Conservation (phyloP, 768 basidiomycete genomes). For the Cyclocybe cylindracea region DNA sequence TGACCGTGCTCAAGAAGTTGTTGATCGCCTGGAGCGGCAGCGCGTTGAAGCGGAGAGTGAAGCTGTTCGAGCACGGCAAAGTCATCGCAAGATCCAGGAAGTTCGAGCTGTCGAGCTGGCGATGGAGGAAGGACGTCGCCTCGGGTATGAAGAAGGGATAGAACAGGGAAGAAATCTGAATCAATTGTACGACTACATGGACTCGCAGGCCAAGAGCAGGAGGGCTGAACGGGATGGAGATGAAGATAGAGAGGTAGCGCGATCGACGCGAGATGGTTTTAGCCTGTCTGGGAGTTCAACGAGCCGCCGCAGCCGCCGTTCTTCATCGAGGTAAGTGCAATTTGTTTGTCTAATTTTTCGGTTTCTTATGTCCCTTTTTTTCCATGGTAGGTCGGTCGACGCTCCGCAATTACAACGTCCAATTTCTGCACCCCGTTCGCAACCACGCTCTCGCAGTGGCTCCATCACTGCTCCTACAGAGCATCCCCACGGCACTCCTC, state of each 20-base stretch:
- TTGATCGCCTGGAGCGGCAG: constrained; percentile 48
- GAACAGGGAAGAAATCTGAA: constrained; percentile 27
- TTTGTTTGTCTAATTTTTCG: too few species aligned
- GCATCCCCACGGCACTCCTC: constrained; percentile 5
- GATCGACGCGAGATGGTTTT: too few species aligned
- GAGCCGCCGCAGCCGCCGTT: too few species aligned
- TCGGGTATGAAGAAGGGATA: constrained; percentile 53
- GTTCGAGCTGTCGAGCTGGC: constrained; percentile 49
- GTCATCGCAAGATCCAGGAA: constrained; percentile 44
- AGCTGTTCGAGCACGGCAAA: constrained; percentile 45
- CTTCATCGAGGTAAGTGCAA: too few species aligned
- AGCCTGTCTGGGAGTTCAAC: too few species aligned
- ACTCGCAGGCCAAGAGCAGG: constrained; percentile 6
- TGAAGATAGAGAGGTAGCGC: background rate
- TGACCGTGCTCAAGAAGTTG: constrained; percentile 50
- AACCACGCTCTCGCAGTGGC: background rate
- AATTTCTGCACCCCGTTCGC: background rate
- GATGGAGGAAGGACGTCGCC: constrained; percentile 51
- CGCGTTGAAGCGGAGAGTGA: constrained; percentile 50
- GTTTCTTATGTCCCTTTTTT: too few species aligned
- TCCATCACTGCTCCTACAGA: background rate
- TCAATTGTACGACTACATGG: constrained; percentile 5
- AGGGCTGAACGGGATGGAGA: background rate
- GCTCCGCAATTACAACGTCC: background rate
- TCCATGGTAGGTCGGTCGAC: too few species aligned